Base-by-base conservation (phyloP, 1,284 basidiomycete genomes). In the Rhodotorula sp. region DNA sequence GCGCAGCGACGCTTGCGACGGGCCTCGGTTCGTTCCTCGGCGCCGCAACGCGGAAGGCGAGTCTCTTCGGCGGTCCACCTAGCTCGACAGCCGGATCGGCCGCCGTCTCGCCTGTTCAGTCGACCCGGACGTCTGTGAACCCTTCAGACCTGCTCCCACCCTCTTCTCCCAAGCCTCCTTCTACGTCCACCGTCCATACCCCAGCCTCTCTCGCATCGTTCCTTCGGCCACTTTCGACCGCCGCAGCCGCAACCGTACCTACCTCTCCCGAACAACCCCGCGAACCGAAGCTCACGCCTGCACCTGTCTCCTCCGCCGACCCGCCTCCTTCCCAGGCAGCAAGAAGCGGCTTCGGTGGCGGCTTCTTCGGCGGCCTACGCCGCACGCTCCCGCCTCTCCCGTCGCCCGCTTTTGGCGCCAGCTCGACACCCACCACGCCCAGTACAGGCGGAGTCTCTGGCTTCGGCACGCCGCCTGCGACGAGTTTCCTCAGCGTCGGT, bases 1-100 rank as follows among this genome's bases (percentile, higher is more conserved):
- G 73, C 18, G 71, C 69, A 2, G 65, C 69, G 20, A 31, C 50
- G 13, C 56, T 74, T 26, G 72, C 68, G 26, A 59, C 64, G 1
- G 70, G 70, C 1, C n/a, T 74, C 3, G 70, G 70, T 2, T 50
- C 58, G 4, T 64, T 74, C 13, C 60, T 70, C 31, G 67, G 64
- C 8, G 56, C 40, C 4, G 62, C 60, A 16, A 37, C 64, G 46
- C 65, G 65, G n/a, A 53, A 50, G 46, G 26, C 52, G 30, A 54
- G 58, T 31, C 26, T 56, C 61, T 56, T 53, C 57, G 28, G 55
- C 26, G 34, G 37, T 44, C 40, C 40, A 13, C 10, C 40, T 13
- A 44, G 40, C 40, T 44, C 40, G 16, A 18, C 34, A 28, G 44
- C 64, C 26, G 56, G 47, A 28, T 59, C 47, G 47, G 7, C 16